Evolutionary conservation across 2,329 filamentous ascomycete species (phyloP), one percentile per base, ranked within the genome.

Genomic region (Chrysoporthe cubensis): DNA sequence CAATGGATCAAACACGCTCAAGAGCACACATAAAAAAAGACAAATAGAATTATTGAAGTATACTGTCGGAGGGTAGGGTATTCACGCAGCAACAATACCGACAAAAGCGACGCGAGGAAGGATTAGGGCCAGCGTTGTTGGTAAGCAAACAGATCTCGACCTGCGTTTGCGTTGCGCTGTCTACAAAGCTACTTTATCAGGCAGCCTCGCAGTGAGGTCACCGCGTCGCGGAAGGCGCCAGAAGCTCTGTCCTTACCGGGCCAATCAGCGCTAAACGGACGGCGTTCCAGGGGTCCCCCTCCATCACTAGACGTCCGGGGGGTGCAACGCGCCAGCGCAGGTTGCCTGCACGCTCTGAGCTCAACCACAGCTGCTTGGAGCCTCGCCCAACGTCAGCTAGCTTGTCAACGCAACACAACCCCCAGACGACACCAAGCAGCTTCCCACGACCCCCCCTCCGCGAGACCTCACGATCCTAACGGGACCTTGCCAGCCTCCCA

Each of bases 381-480:
- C 67, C 67, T 69, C 67, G 67, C 65, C 64, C 59, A 62, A 66
- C 67, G 61, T 67, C 65, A 69, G 59, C 62, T 65, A 64, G 59
- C 62, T 67, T 61, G 43, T 57, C 26, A 48, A n/a, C 50, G 37
- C 46, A 68, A 56, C 58, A 52, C 65, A 62, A 67, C 65, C 42
- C 18, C 34, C 34, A 65, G 34, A n/a, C 63, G 32, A 48, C 59
- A 48, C 57, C 58, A 58, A 63, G 26, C 68, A 32, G 32, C 59
- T 57, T 48, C 18, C 54, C 63, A 61, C 57, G 11, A 52, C 21
- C 40, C 48, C 37, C 59, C 37, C 40, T 21, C 26, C 44, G 34
- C 59, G 32, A 48, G n/a, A 32, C 50, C 46, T 44, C n/a, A 37
- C 62, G 50, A 52, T 43, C 43, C 9, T 56, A 11, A 58, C 11